These are phyloP conservation scores for Lichtheimia corymbifera DNA, from an alignment of 371 early-diverging fungal genomes.

Conservation along the genomic window DNA sequence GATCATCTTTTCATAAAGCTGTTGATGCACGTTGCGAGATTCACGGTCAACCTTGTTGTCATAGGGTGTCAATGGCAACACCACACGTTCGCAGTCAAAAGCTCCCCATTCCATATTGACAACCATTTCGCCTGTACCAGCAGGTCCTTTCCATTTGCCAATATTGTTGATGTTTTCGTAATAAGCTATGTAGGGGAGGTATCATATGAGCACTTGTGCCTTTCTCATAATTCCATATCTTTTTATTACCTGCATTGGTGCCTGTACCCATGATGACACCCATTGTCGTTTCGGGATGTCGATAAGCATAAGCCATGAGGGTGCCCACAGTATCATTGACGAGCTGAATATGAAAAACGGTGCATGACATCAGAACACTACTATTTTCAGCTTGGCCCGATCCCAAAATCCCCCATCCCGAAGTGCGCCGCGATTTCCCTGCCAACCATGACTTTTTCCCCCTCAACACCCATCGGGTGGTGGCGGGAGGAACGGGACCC, in stretches of 20 bases:
- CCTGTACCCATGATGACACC: slow-evolving; percentile 97
- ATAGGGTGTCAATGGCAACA: slow-evolving; percentile 69
- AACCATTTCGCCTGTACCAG: slow-evolving; percentile 52
- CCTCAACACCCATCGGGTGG: not conserved
- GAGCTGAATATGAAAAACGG: slow-evolving; percentile 31
- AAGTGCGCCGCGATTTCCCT: not conserved
- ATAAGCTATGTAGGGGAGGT: slow-evolving; percentile 57
- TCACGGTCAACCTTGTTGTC: slow-evolving; percentile 66
- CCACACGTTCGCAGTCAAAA: slow-evolving; percentile 62
- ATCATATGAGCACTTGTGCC: not conserved
- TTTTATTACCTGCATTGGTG: slow-evolving; percentile 84
- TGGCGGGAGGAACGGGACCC: not conserved
- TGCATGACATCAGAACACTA: not conserved
- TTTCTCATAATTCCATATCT: slow-evolving; percentile 16
- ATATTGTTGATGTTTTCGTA: slow-evolving; percentile 74
- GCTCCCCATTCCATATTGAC: slow-evolving; percentile 76
- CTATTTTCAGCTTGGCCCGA: not conserved
- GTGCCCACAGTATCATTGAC: slow-evolving; percentile 98
- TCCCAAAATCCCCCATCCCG: not conserved
- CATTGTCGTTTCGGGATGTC: slow-evolving; percentile 75
- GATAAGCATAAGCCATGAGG: slow-evolving; percentile 84
- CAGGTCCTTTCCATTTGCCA: slow-evolving; percentile 59
- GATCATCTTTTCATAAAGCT: slow-evolving; percentile 80
- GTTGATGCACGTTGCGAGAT: slow-evolving; percentile 62
- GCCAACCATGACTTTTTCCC: not conserved